phyloP scores from a whole-genome alignment of 495 filamentous ascomycete genomes.

The Oidiodendron maius region DNA sequence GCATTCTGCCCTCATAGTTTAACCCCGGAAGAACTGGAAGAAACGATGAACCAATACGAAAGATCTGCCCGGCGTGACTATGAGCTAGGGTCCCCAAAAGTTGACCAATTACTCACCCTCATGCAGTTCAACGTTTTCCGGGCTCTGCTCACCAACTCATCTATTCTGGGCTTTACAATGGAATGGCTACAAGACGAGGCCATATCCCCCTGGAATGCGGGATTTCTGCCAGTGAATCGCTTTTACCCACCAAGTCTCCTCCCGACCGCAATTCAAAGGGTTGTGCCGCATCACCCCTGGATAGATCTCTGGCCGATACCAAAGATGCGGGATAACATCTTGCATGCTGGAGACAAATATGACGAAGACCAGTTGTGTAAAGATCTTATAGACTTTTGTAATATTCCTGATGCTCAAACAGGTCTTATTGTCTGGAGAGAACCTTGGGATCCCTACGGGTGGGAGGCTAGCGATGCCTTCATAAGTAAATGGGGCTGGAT shows the following conservation, averaged over 20 bases:
- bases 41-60: constrained; percentile 1
- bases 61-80: background rate
- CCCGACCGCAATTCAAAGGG: constrained; percentile 31
- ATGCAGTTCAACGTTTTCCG: constrained; percentile 24
- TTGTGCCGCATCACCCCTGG: constrained; percentile 37
- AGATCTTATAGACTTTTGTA: constrained; percentile 24
- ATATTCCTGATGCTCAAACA: constrained; percentile 12
- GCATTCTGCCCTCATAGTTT: background rate
- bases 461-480: constrained; percentile 40
- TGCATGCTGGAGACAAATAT: constrained; percentile 8
- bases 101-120: constrained; percentile 24
- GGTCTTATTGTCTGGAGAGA: constrained; percentile 39
- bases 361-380: constrained; percentile 24
- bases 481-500: constrained; percentile 35
- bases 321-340: constrained; percentile 37
- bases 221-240: background rate
- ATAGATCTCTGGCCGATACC: constrained; percentile 44
- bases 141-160: constrained; percentile 21
- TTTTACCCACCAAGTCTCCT: constrained; percentile 29
- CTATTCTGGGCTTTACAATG: constrained; percentile 14
- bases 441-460: constrained; percentile 34
- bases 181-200: constrained; percentile 22
- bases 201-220: constrained; percentile 16
- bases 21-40: background rate
- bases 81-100: constrained; percentile 13